Evolutionary conservation across 441 rosid genomes (phyloP), one percentile per base, ranked within the genome.

Genomic region (Raphanus hybrid): DNA sequence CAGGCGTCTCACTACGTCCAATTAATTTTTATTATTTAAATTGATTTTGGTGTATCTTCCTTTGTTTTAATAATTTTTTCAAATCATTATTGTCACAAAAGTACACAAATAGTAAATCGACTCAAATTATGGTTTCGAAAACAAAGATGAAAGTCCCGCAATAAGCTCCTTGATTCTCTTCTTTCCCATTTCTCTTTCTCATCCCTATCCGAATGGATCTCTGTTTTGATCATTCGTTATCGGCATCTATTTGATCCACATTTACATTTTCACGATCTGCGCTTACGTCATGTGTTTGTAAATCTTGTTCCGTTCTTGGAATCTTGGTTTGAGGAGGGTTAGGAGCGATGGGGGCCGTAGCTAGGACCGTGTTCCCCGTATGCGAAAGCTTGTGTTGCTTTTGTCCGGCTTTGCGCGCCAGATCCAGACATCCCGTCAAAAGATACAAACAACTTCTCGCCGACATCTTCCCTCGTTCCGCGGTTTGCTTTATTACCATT

Each of bases 351-450:
- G 85, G 88, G 9, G 82, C 81, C 11, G 80, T 91, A 0, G 84
- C 92, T 3, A 80, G 89, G 67, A 77, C 70, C 16, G 84, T 87
- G 8, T 81, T 86, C 79, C 95, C 92, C 10, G 89, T 78, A 0
- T 87, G 91, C 50, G 96, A 79, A 78, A 84, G 80, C 69, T 58
- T 89, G 45, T 89, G 93, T 76, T 87, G 82, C 83, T 88, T 85
- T 74, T 86, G 94, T 72, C 93, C 95, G 2, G 74, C 91, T 10
- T 81, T 92, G 74, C 85, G 92, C 0, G 81, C 91, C 6, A 87
- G 95, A 84, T 92, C 97, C 27, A 85, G 93, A 82, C 93, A 90
- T 67, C 95, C 95, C 7, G 86, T 90, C 15, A 89, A 87, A 74
- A 86, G 97, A 68, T 90, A 89, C 85, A 90, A 92, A 83, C 89